Evolutionary conservation across 2,329 filamentous ascomycete genomes (phyloP).

Genomic region (Juglanconis sp.): DNA sequence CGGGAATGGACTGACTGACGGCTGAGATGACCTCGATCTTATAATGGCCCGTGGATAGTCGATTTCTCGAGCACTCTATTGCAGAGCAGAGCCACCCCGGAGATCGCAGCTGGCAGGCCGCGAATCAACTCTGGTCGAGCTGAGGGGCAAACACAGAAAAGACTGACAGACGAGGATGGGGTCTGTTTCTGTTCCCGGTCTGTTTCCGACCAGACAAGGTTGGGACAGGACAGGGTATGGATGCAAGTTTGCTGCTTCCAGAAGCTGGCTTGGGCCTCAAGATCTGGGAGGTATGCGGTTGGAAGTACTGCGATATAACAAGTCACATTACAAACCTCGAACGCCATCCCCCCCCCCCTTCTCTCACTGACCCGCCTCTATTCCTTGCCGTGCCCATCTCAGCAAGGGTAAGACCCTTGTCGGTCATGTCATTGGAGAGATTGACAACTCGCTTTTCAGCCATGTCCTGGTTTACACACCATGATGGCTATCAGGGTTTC

Average conservation of each 20-base stretch:
- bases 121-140: background rate
- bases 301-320: background rate
- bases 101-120: background rate
- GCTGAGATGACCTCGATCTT: slow-evolving; percentile 8
- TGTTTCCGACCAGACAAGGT: slow-evolving; percentile 6
- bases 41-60: background rate
- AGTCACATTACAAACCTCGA: background rate
- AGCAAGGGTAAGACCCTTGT: background rate
- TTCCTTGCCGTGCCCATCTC: background rate
- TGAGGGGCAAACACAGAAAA: background rate
- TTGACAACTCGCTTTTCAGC: background rate
- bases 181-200: background rate
- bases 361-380: background rate
- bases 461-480: background rate
- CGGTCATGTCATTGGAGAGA: background rate
- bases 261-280: slow-evolving; percentile 1
- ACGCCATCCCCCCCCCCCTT: background rate
- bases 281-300: slow-evolving; percentile 6
- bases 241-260: slow-evolving; percentile 3
- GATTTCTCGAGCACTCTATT: background rate
- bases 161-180: background rate
- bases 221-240: slow-evolving; percentile 1
- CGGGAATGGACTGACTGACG: background rate
- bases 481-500: background rate
- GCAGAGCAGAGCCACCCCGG: background rate